Percentiles rank a stretch among this genome's conserved stretches.
Evolutionary conservation across 2,329 filamentous ascomycete genomes (phyloP).

Genomic region (Lithohypha guttulata): DNA sequence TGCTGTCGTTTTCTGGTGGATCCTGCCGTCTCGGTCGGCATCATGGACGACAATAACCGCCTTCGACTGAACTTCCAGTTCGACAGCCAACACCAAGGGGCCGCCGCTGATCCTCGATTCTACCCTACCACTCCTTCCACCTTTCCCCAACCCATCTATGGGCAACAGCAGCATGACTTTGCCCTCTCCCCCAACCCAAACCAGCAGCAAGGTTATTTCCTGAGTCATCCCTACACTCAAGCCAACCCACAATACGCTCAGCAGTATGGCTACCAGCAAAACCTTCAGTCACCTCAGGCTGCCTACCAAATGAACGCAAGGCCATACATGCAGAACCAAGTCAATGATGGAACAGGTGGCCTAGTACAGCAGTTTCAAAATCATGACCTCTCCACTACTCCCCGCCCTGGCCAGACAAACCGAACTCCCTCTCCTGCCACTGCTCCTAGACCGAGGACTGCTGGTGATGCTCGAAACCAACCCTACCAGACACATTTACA

Average conservation of each 20-base stretch:
- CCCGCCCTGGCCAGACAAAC: conserved; percentile 59
- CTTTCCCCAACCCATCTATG: conserved; percentile 82
- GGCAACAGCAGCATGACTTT: conserved; percentile 51
- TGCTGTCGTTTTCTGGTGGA: no score
- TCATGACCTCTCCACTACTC: conserved; percentile 73
- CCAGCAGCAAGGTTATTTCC: conserved; percentile 47
- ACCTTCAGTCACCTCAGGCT: conserved; percentile 46
- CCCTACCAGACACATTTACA: conserved; percentile 55
- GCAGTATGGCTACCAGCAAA: conserved; percentile 42
- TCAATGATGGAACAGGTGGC: conserved; percentile 77
- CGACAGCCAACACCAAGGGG: conserved; percentile 55
- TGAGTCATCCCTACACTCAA: conserved; percentile 47
- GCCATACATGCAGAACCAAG: conserved; percentile 37
- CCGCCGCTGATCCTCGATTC: conserved; percentile 51
- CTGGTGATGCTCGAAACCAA: conserved; percentile 54
- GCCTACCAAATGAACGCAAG: conserved; percentile 38
- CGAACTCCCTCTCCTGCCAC: conserved; percentile 55
- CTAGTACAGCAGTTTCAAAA: conserved; percentile 94
- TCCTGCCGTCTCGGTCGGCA: background rate
- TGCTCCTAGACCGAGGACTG: conserved; percentile 67
- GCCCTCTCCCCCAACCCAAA: conserved; percentile 33
- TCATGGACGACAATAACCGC: conserved; percentile 47
- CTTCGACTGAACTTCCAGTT: conserved; percentile 40
- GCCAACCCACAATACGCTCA: conserved; percentile 42
- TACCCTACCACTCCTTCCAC: conserved; percentile 89